Conservation (phyloP, 306 rosid species). For the Quercus dentata region DNA sequence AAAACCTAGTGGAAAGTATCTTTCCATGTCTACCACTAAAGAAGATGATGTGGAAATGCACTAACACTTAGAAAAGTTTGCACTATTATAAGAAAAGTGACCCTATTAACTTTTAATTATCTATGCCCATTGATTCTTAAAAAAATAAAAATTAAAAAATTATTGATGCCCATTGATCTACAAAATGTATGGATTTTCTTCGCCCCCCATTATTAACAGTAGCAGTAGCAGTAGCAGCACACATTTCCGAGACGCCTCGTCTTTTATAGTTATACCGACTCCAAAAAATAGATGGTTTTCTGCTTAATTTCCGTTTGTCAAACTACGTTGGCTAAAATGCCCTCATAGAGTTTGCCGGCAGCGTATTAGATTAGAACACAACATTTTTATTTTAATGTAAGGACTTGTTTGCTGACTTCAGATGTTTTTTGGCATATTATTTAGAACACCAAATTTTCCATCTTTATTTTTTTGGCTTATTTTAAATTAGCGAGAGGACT, state of each 20-base stretch:
- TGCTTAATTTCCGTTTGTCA: neutral
- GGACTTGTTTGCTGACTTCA: too few species aligned
- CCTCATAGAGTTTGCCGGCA: neutral
- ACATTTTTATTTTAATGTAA: too few species aligned
- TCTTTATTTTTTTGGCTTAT: too few species aligned
- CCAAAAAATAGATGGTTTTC: neutral
- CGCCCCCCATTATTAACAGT: conserved; percentile 14
- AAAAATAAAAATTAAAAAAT: too few species aligned
- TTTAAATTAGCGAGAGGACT: too few species aligned
- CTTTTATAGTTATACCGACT: neutral
- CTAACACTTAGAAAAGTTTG: neutral
- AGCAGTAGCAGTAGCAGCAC: neutral
- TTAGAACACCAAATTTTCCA: too few species aligned
- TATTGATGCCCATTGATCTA: neutral
- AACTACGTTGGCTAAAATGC: neutral
- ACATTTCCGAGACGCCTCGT: conserved; percentile 29
- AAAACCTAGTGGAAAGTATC: neutral
- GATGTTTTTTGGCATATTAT: too few species aligned
- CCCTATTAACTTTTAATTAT: neutral
- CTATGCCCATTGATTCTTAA: neutral
- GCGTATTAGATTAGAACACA: neutral
- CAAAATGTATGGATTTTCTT: neutral
- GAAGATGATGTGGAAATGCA: conserved; percentile 26
- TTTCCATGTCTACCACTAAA: conserved; percentile 38
- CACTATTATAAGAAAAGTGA: neutral